phyloP scores from a whole-genome alignment of 345 rosid genomes.

The Schrenkiella parvula region DNA sequence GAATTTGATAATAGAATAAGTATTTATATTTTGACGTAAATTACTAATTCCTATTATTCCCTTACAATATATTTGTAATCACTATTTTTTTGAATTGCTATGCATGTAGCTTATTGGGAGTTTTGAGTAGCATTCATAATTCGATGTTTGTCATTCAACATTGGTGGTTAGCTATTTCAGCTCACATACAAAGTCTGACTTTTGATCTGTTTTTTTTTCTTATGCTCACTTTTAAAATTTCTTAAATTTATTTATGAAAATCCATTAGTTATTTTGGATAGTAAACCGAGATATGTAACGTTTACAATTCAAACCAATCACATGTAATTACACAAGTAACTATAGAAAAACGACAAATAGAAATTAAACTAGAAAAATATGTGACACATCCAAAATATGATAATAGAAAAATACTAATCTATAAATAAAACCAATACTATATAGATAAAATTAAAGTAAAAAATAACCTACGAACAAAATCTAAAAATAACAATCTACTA shows the following conservation, averaged over 20 bases:
- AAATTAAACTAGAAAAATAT: neutral
- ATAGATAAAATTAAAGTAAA: neutral
- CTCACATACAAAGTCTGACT: neutral
- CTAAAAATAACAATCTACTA: neutral
- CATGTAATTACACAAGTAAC: neutral
- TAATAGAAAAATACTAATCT: neutral
- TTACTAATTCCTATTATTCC: no score
- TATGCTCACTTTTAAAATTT: neutral
- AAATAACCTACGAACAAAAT: neutral
- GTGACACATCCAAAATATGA: neutral
- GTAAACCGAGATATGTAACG: neutral
- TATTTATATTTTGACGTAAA: no score
- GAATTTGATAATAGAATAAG: no score
- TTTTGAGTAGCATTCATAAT: neutral
- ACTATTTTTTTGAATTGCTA: no score
- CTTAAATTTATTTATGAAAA: neutral
- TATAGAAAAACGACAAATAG: neutral
- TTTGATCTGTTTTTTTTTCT: neutral
- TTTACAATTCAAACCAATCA: neutral
- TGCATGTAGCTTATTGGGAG: no score
- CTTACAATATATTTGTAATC: no score
- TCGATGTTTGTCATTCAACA: conserved; percentile 2
- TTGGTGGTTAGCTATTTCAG: conserved; percentile 5
- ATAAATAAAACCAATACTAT: neutral
- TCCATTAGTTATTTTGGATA: neutral